Evolutionary conservation across 805 yeast species (phyloP).

Genomic region (Saccharomycopsis microspora): DNA sequence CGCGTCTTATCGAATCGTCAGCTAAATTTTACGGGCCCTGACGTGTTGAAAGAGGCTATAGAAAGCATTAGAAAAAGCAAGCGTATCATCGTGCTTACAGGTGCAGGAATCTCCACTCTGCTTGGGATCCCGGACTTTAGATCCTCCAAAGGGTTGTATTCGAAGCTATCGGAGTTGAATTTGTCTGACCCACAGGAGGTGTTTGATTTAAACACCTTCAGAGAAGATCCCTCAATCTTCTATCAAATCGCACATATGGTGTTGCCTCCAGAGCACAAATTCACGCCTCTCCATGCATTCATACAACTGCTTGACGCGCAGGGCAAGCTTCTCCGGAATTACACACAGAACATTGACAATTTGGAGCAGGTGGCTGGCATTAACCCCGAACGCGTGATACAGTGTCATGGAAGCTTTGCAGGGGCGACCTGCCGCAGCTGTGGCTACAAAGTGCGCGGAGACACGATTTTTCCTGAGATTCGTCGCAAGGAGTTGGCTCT

Average conservation of each 20-base stretch:
- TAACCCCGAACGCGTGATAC: slow-evolving; percentile 52
- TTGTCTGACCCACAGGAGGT: slow-evolving; percentile 85
- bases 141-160: slow-evolving; percentile 77
- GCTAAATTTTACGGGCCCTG: background rate
- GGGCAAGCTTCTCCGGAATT: slow-evolving; percentile 68
- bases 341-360: slow-evolving; percentile 87
- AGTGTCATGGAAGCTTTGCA: slow-evolving; percentile 91
- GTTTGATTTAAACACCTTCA: slow-evolving; percentile 62
- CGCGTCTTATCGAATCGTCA: slow-evolving; percentile 46
- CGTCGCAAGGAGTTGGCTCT: slow-evolving; percentile 49
- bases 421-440: slow-evolving; percentile 79
- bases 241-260: slow-evolving; percentile 82
- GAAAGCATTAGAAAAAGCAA: slow-evolving; percentile 46
- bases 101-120: slow-evolving; percentile 89
- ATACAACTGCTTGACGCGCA: slow-evolving; percentile 63
- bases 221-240: slow-evolving; percentile 66
- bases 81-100: slow-evolving; percentile 67
- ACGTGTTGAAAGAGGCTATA: slow-evolving; percentile 25
- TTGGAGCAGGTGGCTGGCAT: slow-evolving; percentile 77
- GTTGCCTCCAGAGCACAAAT: slow-evolving; percentile 57
- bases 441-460: slow-evolving; percentile 53
- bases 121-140: slow-evolving; percentile 90
- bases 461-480: slow-evolving; percentile 47
- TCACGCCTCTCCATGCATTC: slow-evolving; percentile 74
- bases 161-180: slow-evolving; percentile 55